phyloP scores from a whole-genome alignment of 331 rosid genomes.

The Stylosanthes scabra region DNA sequence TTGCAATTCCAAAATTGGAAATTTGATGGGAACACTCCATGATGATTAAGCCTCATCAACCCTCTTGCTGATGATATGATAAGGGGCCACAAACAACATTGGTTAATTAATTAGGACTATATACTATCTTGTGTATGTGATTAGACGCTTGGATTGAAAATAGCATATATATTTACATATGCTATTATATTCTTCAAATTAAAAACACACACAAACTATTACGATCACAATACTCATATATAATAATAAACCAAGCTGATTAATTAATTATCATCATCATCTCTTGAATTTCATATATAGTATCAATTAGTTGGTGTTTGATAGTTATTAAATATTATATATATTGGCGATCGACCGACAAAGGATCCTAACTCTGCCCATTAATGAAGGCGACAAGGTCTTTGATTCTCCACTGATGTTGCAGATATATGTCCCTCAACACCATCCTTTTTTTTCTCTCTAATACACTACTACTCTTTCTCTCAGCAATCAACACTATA shows the following conservation, averaged over 20 bases:
- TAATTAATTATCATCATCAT: neutral
- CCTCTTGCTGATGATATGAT: conserved; percentile 36
- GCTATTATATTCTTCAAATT: neutral
- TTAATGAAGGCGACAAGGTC: conserved; percentile 82
- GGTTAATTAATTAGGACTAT: conserved; percentile 34
- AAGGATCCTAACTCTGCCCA: conserved; percentile 74
- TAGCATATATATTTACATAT: neutral
- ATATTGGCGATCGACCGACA: conserved; percentile 69
- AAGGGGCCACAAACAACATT: conserved; percentile 37
- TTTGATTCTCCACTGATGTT: conserved; percentile 76
- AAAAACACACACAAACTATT: neutral
- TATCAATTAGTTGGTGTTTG: too few species aligned
- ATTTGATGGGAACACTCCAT: conserved; percentile 51
- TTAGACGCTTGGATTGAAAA: conserved; percentile 45
- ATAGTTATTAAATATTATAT: too few species aligned
- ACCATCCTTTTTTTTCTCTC: neutral
- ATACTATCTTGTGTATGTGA: conserved; percentile 9
- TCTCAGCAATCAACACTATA: too few species aligned
- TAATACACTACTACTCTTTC: too few species aligned
- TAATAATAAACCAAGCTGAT: too few species aligned
- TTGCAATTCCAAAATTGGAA: conserved; percentile 58
- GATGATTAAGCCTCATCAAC: conserved; percentile 44
- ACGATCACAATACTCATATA: too few species aligned
- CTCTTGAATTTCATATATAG: neutral
- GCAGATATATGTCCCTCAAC: conserved; percentile 62